phyloP scores from a whole-genome alignment of 106 monocot genomes.

The Allium fistulosum region DNA sequence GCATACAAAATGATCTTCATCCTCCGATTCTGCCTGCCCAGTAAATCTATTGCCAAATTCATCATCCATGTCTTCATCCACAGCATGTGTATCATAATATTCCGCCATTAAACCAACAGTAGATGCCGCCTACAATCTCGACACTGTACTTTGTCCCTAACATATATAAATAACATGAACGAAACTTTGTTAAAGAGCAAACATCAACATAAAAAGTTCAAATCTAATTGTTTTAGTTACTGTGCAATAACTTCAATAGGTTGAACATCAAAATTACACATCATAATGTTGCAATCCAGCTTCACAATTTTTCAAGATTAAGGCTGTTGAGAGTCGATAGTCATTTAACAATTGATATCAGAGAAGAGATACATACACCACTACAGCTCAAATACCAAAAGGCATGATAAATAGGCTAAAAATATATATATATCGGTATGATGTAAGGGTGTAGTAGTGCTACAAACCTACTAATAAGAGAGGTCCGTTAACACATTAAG shows the following conservation, averaged over 20 bases:
- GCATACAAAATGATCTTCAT: conserved; percentile 32
- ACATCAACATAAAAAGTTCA: not conserved
- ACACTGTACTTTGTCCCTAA: conserved; percentile 5
- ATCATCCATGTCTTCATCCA: conserved; percentile 72
- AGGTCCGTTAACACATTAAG: too few species aligned
- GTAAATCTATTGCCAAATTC: conserved; percentile 27
- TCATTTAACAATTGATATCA: too few species aligned
- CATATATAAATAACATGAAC: conserved; percentile 21
- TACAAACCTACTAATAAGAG: too few species aligned
- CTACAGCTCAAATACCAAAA: too few species aligned
- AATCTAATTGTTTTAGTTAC: not conserved
- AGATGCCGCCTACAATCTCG: not conserved
- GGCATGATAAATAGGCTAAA: too few species aligned
- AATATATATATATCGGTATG: too few species aligned
- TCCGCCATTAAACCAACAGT: conserved; percentile 43
- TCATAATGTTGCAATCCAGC: not conserved
- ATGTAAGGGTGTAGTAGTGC: too few species aligned
- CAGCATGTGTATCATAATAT: conserved; percentile 53
- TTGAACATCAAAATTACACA: not conserved
- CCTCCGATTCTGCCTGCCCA: conserved; percentile 52
- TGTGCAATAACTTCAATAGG: too few species aligned
- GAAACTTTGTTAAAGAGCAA: not conserved
- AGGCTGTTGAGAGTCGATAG: too few species aligned
- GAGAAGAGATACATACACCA: too few species aligned
- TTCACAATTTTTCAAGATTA: too few species aligned